phyloP scores from a whole-genome alignment of 2,329 filamentous ascomycete species.

The Hypoxylon sp. region DNA sequence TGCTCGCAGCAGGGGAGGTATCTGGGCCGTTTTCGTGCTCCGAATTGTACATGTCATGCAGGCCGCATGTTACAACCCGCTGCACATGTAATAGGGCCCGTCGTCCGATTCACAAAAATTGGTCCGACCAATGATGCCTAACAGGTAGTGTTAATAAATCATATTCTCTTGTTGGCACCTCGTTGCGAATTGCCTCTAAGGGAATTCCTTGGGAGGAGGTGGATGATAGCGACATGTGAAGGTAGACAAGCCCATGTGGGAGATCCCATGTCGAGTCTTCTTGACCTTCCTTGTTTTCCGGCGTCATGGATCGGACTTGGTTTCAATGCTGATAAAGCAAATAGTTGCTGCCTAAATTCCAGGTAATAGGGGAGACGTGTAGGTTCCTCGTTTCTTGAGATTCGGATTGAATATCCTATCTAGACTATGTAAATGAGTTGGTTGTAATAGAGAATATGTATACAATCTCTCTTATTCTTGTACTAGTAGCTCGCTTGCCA shows the following conservation, averaged over 20 bases:
- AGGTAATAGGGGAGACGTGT: background rate
- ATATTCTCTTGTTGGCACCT: background rate
- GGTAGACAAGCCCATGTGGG: background rate
- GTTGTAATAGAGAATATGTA: background rate
- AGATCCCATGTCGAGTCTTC: background rate
- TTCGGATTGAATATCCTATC: background rate
- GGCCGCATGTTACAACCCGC: background rate
- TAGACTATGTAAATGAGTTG: background rate
- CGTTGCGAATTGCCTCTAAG: background rate
- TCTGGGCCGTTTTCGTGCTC: constrained; percentile 22
- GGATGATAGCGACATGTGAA: background rate
- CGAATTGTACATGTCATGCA: background rate
- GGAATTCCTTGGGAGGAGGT: background rate
- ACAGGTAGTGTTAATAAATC: background rate
- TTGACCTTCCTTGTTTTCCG: background rate
- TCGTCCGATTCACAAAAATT: background rate
- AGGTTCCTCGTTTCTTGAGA: too few species aligned
- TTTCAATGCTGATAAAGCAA: background rate
- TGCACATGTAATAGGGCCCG: background rate
- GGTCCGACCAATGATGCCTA: background rate
- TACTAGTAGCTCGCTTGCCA: too few species aligned
- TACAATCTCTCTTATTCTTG: background rate
- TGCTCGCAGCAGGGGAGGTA: background rate
- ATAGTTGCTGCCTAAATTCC: background rate
- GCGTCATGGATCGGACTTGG: background rate